Evolutionary conservation across 805 yeast genomes (phyloP).

Genomic region (Metschnikowia hibisci): DNA sequence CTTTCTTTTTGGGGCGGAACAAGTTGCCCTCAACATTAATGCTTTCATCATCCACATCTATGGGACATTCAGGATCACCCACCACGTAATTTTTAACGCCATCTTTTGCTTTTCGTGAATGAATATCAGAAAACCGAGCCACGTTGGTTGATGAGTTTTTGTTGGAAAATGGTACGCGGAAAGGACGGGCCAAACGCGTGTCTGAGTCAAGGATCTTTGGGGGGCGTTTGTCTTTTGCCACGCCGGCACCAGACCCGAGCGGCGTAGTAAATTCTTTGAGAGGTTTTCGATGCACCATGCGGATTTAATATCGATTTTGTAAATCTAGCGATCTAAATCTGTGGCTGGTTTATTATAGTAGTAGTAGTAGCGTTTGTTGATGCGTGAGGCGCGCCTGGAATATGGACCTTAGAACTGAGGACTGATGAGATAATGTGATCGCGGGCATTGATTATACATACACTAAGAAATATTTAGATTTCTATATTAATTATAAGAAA

Average conservation of each 20-base stretch:
- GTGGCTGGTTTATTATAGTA: not conserved
- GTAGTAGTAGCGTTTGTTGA: no score
- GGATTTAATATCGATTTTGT: no score
- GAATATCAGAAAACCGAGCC: slow-evolving; percentile 4
- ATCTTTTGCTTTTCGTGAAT: slow-evolving; percentile 22
- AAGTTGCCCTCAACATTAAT: slow-evolving; percentile 34
- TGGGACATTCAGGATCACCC: slow-evolving; percentile 7
- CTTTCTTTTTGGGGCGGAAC: slow-evolving; percentile 33
- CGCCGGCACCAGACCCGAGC: slow-evolving; percentile 67
- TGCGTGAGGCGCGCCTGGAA: no score
- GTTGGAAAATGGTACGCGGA: slow-evolving; percentile 56
- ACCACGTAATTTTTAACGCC: slow-evolving; percentile 33
- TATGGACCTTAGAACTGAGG: no score
- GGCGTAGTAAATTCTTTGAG: slow-evolving; percentile 41
- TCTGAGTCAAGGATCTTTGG: slow-evolving; percentile 51
- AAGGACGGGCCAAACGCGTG: slow-evolving; percentile 58
- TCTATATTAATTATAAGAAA: no score
- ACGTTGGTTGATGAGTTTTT: slow-evolving; percentile 10
- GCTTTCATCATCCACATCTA: slow-evolving; percentile 20
- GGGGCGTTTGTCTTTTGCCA: slow-evolving; percentile 53
- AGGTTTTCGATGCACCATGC: slow-evolving; percentile 30
- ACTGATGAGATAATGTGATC: no score
- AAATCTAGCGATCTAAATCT: no score
- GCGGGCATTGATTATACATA: no score
- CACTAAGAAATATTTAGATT: no score